phyloP scores from a whole-genome alignment of 176 grass and related monocot species.

The Stipa capillata region DNA sequence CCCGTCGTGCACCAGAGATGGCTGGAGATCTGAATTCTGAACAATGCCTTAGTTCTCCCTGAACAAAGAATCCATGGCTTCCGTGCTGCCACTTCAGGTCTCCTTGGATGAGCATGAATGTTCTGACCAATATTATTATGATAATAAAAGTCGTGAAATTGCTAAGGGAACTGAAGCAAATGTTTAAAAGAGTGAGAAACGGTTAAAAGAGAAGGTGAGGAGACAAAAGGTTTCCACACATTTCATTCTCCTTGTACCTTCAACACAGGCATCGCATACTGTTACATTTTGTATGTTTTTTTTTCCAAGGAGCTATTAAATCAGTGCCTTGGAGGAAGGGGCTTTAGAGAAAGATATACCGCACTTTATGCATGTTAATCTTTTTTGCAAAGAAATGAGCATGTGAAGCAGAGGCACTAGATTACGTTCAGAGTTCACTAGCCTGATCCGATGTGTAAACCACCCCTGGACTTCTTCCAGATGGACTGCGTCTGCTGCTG shows the following conservation, averaged over 20 bases:
- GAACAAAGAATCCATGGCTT: conserved; percentile 34
- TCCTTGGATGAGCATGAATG: conserved; percentile 60
- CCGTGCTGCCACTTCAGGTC: conserved; percentile 68
- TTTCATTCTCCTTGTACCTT: conserved; percentile 18
- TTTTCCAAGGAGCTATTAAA: conserved; percentile 76
- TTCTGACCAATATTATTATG: conserved; percentile 70
- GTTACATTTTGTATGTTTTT: neutral
- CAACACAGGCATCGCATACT: neutral
- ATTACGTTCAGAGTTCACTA: too few relatives aligned
- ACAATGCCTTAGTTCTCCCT: conserved; percentile 17
- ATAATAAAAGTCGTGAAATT: conserved; percentile 19
- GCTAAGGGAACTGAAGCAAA: conserved; percentile 19
- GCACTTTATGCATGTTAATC: too few relatives aligned
- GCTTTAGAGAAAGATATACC: conserved; percentile 67
- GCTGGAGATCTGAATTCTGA: conserved; percentile 18
- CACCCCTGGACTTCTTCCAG: too few relatives aligned
- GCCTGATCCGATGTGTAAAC: too few relatives aligned
- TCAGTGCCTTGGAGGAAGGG: conserved; percentile 79
- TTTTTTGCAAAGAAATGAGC: too few relatives aligned
- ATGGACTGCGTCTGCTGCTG: too few relatives aligned
- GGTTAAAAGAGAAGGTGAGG: conserved; percentile 59
- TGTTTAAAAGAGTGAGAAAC: conserved; percentile 55
- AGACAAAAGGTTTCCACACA: conserved; percentile 62
- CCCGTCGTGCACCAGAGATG: neutral
- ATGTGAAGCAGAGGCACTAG: too few relatives aligned